These are phyloP conservation scores for Mytilinidion resinicola DNA, from an alignment of 495 filamentous ascomycete genomes.

Conservation along the genomic window DNA sequence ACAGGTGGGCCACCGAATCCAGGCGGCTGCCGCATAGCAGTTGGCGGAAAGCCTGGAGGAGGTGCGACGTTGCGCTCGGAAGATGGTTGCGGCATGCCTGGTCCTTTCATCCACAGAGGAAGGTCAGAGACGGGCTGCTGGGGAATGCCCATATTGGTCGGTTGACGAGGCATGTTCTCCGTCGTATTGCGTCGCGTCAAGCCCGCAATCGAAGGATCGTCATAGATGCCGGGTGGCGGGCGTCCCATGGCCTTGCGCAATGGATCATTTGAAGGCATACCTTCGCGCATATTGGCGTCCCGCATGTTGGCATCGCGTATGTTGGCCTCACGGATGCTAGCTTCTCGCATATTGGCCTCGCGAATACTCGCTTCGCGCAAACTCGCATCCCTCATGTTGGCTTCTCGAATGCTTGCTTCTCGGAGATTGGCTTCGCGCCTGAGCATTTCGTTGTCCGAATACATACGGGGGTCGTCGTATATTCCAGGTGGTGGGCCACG, in stretches of 20 bases:
- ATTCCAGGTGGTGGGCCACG: constrained; percentile 26
- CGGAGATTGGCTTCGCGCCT: constrained; percentile 16
- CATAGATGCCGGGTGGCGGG: constrained; percentile 13
- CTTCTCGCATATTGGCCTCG: constrained; percentile 9
- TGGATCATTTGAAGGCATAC: constrained; percentile 17
- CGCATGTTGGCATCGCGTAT: constrained; percentile 3
- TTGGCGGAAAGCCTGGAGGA: constrained; percentile 26
- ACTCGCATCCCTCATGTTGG: background rate
- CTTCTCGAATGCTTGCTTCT: constrained; percentile 4
- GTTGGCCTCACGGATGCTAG: background rate
- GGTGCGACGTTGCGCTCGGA: constrained; percentile 28
- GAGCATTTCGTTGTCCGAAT: constrained; percentile 14
- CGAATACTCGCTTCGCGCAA: constrained; percentile 13
- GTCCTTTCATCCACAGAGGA: constrained; percentile 15
- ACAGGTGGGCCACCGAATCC: constrained; percentile 16
- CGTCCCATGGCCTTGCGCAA: constrained; percentile 16
- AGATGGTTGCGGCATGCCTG: constrained; percentile 22
- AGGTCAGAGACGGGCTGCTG: constrained; percentile 24
- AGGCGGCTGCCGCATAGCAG: constrained; percentile 21
- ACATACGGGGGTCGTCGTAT: constrained; percentile 24
- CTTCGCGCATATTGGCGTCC: background rate
- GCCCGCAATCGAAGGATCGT: constrained; percentile 16
- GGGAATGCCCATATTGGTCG: constrained; percentile 31
- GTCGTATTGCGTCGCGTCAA: constrained; percentile 25
- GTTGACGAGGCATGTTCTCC: constrained; percentile 23